These are phyloP conservation scores for Arxiozyma telluris DNA, from an alignment of 1,139 yeast species.

Conservation along the genomic window DNA sequence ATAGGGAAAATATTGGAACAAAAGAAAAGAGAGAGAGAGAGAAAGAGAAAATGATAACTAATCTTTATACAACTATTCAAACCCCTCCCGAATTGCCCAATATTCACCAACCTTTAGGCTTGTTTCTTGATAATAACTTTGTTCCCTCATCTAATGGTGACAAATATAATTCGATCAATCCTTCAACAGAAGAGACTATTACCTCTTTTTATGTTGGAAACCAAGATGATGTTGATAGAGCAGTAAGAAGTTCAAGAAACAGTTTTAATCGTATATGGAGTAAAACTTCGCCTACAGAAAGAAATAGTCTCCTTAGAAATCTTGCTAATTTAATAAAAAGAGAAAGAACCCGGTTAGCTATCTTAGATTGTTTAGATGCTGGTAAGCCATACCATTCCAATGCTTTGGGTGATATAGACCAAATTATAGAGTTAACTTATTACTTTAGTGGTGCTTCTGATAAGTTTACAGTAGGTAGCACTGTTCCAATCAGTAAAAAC, in stretches of 20 bases:
- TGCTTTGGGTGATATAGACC: constrained; percentile 52
- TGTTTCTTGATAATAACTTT: constrained; percentile 57
- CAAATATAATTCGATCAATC: constrained; percentile 51
- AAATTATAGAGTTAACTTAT: constrained; percentile 53
- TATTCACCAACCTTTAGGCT: constrained; percentile 48
- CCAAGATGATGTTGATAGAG: constrained; percentile 61
- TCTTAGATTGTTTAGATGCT: constrained; percentile 54
- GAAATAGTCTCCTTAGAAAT: constrained; percentile 41
- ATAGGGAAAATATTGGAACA: neutral
- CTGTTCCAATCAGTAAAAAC: constrained; percentile 53
- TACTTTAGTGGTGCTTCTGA: constrained; percentile 85
- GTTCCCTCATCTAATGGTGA: constrained; percentile 41
- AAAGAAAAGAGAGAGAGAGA: neutral
- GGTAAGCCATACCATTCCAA: constrained; percentile 53
- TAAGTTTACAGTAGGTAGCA: constrained; percentile 61
- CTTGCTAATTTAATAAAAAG: constrained; percentile 45
- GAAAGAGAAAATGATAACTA: neutral
- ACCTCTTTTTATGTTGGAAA: constrained; percentile 60
- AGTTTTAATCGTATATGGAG: constrained; percentile 55
- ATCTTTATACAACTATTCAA: constrained; percentile 8
- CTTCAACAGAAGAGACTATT: constrained; percentile 60
- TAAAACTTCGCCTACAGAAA: constrained; percentile 39
- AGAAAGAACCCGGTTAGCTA: constrained; percentile 43
- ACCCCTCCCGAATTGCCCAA: constrained; percentile 1
- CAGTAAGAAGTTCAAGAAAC: constrained; percentile 62